A percentile compares a stretch with the other conserved stretches of the same genome.
Conservation (phyloP, 345 rosid genomes). For the Moricandia arvensis region DNA sequence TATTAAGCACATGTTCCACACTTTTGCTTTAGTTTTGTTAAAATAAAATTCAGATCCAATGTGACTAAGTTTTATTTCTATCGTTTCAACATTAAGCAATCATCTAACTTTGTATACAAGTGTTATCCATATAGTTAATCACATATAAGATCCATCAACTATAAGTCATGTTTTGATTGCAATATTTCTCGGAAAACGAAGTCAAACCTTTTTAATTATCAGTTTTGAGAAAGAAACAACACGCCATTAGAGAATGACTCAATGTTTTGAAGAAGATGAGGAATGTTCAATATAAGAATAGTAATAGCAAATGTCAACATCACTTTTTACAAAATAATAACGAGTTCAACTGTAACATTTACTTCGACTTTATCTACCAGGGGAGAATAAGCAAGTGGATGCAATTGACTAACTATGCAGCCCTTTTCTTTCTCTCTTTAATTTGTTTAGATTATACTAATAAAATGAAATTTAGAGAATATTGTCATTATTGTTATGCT, state of each 20-base stretch:
- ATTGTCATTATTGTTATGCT: constrained; percentile 28
- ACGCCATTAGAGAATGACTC: constrained; percentile 13
- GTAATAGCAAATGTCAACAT: constrained; percentile 31
- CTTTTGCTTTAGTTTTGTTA: constrained; percentile 9
- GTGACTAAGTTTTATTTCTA: background rate
- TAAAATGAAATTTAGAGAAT: constrained; percentile 18
- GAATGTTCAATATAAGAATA: constrained; percentile 31
- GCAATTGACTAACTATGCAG: too few relatives aligned
- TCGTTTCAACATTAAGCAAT: background rate
- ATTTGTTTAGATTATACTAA: constrained; percentile 13
- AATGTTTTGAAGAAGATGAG: constrained; percentile 8
- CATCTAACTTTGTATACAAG: background rate
- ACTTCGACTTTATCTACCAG: constrained; percentile 33
- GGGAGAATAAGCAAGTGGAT: constrained; percentile 15
- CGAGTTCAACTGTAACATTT: constrained; percentile 34
- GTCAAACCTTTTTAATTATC: background rate
- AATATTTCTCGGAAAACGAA: background rate
- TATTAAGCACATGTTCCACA: constrained; percentile 4
- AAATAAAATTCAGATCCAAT: constrained; percentile 15
- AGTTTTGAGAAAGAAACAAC: background rate
- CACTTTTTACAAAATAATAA: background rate
- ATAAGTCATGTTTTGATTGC: background rate
- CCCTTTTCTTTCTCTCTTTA: constrained; percentile 3
- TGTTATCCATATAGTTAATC: background rate
- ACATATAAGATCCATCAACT: background rate